Evolutionary conservation across 2,329 filamentous ascomycete genomes (phyloP).

Genomic region (Phyllosticta citribraziliensis): DNA sequence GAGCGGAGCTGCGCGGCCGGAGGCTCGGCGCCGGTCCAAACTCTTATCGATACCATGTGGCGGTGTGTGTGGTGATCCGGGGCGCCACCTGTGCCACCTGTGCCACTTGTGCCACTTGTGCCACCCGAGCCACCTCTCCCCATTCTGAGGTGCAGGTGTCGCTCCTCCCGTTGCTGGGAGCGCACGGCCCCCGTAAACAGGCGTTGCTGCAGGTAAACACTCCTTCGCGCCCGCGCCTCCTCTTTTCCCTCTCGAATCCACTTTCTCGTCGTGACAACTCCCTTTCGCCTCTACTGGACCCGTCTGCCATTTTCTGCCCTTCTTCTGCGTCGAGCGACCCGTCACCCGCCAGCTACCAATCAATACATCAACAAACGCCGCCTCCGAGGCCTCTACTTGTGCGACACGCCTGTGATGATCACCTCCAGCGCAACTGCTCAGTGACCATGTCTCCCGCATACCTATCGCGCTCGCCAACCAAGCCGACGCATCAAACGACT

Average conservation of each 20-base stretch:
- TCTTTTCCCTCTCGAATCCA: neutral
- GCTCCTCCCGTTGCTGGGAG: neutral
- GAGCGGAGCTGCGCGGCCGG: slow-evolving; percentile 2
- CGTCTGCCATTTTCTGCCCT: neutral
- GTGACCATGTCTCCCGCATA: slow-evolving; percentile 27
- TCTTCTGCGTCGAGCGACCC: neutral
- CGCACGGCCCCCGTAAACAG: neutral
- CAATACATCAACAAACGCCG: neutral
- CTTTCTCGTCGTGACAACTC: neutral
- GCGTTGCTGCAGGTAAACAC: neutral
- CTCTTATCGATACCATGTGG: slow-evolving; percentile 4
- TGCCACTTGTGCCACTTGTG: no score
- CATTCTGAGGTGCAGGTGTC: neutral
- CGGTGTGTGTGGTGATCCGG: neutral
- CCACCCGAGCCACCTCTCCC: no score
- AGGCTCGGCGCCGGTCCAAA: slow-evolving; percentile 5
- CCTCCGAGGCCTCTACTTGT: slow-evolving; percentile 2
- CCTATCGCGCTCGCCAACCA: slow-evolving; percentile 24
- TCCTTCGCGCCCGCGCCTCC: neutral
- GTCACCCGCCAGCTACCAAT: neutral
- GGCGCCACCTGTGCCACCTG: no score
- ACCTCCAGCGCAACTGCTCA: slow-evolving; percentile 6
- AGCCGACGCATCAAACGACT: slow-evolving; percentile 28
- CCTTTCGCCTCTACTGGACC: neutral
- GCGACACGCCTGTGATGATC: slow-evolving; percentile 9